Evolutionary conservation across 2,329 filamentous ascomycete genomes (phyloP).

Genomic region (Aspergillus fructus): DNA sequence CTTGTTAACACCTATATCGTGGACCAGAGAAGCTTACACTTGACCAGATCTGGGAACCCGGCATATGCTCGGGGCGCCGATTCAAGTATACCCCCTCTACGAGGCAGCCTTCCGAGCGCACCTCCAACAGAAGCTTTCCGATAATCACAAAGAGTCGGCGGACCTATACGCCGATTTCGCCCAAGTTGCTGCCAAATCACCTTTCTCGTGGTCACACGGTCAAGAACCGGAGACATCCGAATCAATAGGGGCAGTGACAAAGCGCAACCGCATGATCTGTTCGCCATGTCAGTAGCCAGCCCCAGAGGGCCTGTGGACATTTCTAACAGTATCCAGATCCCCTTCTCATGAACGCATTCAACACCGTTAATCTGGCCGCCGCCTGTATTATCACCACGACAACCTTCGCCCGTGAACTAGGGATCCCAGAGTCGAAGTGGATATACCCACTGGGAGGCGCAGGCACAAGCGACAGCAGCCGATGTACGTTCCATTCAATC

Average conservation of each 20-base stretch:
- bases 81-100: slow-evolving; percentile 67
- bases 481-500: slow-evolving; percentile 46
- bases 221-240: slow-evolving; percentile 46
- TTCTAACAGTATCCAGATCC: slow-evolving; percentile 50
- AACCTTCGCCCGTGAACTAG: slow-evolving; percentile 54
- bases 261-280: slow-evolving; percentile 67
- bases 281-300: slow-evolving; percentile 54
- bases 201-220: slow-evolving; percentile 59
- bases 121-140: slow-evolving; percentile 51
- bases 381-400: slow-evolving; percentile 62
- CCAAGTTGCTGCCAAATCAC: slow-evolving; percentile 53
- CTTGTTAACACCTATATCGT: not conserved
- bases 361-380: slow-evolving; percentile 64
- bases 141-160: slow-evolving; percentile 61
- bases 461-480: slow-evolving; percentile 56
- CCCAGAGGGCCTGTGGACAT: not conserved
- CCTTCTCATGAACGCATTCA: slow-evolving; percentile 70
- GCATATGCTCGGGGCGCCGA: slow-evolving; percentile 62
- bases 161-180: slow-evolving; percentile 62
- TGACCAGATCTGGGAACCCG: slow-evolving; percentile 53
- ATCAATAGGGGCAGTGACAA: slow-evolving; percentile 54
- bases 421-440: slow-evolving; percentile 58
- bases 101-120: slow-evolving; percentile 64
- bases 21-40: not conserved
- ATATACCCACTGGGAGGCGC: slow-evolving; percentile 65